Evolutionary conservation across 2,329 filamentous ascomycete genomes (phyloP).

Genomic region (Colletotrichum karsti): DNA sequence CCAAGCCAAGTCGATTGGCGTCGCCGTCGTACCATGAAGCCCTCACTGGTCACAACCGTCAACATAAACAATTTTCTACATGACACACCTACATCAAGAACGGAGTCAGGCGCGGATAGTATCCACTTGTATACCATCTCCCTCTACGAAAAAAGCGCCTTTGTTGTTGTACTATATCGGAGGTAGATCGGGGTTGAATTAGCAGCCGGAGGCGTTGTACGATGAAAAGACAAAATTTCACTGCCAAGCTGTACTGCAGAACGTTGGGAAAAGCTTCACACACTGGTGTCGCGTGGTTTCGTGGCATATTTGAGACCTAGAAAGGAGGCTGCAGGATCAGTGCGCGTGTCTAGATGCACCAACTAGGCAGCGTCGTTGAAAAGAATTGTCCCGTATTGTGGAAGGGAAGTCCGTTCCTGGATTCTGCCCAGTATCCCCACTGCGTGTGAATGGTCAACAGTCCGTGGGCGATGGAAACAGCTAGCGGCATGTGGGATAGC

Average conservation of each 20-base stretch:
- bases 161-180: slow-evolving; percentile 18
- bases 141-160: not conserved
- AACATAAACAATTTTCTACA: slow-evolving; percentile 1
- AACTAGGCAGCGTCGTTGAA: not conserved
- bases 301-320: not conserved
- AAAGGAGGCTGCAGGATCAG: not conserved
- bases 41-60: not conserved
- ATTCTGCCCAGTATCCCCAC: not conserved
- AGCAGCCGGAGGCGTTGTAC: slow-evolving; percentile 16
- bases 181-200: slow-evolving; percentile 1
- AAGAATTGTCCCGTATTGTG: not conserved
- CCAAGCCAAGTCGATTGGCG: slow-evolving; percentile 79
- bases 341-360: not conserved
- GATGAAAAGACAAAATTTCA: slow-evolving; percentile 17
- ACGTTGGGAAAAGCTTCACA: not conserved
- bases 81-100: slow-evolving; percentile 4
- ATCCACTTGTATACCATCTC: slow-evolving; percentile 27
- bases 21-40: slow-evolving; percentile 70
- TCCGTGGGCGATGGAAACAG: slow-evolving; percentile 7
- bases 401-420: slow-evolving; percentile 11
- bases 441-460: not conserved
- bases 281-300: slow-evolving; percentile 14
- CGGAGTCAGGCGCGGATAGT: slow-evolving; percentile 23
- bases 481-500: not conserved
- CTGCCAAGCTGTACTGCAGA: slow-evolving; percentile 1